phyloP scores from a whole-genome alignment of 108 stramenopile genomes.

The Nitzschia inconspicua region DNA sequence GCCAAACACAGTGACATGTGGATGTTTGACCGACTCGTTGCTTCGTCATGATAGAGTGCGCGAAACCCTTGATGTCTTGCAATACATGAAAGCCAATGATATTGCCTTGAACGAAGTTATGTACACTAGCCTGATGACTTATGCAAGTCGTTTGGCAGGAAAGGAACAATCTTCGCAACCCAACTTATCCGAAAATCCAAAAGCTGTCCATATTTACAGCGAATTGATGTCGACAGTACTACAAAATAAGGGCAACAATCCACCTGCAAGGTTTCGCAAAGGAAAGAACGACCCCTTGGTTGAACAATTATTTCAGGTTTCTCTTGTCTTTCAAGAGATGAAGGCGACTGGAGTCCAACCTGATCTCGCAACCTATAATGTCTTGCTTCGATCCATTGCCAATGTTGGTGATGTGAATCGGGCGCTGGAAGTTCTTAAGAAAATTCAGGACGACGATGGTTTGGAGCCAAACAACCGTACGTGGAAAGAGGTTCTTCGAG shows the following conservation, averaged over 20 bases:
- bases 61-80: constrained; percentile 68
- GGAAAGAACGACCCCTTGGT: not conserved
- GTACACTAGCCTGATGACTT: constrained; percentile 84
- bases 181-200: constrained; percentile 12
- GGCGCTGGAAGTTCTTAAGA: constrained; percentile 46
- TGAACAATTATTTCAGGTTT: constrained; percentile 38
- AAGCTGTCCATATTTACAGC: constrained; percentile 75
- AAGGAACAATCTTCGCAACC: constrained; percentile 38
- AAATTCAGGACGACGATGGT: constrained; percentile 45
- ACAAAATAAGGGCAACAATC: not conserved
- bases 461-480: constrained; percentile 64
- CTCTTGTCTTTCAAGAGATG: constrained; percentile 84
- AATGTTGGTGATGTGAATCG: constrained; percentile 64
- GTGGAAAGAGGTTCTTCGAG: constrained; percentile 60
- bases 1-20: constrained; percentile 81
- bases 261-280: too few species aligned
- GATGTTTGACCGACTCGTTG: constrained; percentile 66
- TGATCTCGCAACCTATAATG: constrained; percentile 83
- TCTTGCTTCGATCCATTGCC: constrained; percentile 73
- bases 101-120: constrained; percentile 75
- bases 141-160: constrained; percentile 53
- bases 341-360: constrained; percentile 59
- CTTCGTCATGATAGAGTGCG: constrained; percentile 48
- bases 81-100: constrained; percentile 75
- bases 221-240: constrained; percentile 62